Evolutionary conservation across 164 flowering plant species (phyloP).

Genomic region (Kingdonia uniflora): DNA sequence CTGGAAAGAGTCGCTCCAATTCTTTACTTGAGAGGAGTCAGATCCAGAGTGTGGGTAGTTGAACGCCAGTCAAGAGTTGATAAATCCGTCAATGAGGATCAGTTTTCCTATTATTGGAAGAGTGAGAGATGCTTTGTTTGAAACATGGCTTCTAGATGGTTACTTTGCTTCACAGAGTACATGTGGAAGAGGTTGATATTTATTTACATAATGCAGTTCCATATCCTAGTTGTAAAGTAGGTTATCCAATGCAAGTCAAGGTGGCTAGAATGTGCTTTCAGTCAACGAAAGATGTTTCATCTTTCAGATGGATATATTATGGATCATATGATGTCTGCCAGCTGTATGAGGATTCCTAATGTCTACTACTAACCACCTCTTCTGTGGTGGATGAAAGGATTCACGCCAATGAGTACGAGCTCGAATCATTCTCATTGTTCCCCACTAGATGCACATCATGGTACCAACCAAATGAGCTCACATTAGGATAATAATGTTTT

Average conservation of each 20-base stretch:
- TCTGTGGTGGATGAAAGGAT: constrained; percentile 28
- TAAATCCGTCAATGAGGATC: constrained; percentile 60
- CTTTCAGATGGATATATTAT: constrained; percentile 86
- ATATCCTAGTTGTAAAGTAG: constrained; percentile 49
- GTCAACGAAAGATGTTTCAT: constrained; percentile 31
- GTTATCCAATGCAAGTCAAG: constrained; percentile 83
- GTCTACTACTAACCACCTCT: constrained; percentile 15
- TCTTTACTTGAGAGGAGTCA: constrained; percentile 71
- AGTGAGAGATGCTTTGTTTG: constrained; percentile 52
- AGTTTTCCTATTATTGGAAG: constrained; percentile 72
- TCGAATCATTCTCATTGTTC: constrained; percentile 69
- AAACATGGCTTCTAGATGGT: constrained; percentile 43
- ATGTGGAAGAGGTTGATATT: constrained; percentile 72
- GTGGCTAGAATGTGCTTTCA: constrained; percentile 73
- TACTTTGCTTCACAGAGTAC: constrained; percentile 86
- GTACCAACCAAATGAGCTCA: constrained; percentile 1
- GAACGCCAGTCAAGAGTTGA: constrained; percentile 65
- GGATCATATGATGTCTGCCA: constrained; percentile 89
- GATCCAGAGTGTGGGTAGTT: constrained; percentile 97
- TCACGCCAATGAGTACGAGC: constrained; percentile 77
- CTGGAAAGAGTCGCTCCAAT: constrained; percentile 54
- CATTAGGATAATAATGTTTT: constrained; percentile 52
- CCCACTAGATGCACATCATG: constrained; percentile 22
- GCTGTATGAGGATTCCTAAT: constrained; percentile 85
- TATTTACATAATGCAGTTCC: constrained; percentile 67